Conservation (phyloP, 306 rosid species). For the Vigna angularis region DNA sequence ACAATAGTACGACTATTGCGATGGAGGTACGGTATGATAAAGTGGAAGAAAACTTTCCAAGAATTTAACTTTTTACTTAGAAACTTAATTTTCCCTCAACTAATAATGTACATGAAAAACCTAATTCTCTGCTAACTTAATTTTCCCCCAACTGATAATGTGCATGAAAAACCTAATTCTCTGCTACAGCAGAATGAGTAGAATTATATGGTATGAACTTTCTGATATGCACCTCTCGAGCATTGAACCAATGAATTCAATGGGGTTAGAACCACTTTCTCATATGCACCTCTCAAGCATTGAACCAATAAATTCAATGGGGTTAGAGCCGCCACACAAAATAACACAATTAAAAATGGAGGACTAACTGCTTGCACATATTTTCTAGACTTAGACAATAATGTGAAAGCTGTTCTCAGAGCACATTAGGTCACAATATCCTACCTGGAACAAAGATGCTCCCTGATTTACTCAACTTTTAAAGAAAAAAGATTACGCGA, state of each 20-base stretch:
- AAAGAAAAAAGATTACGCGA: constrained; percentile 1
- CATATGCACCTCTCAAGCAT: background rate
- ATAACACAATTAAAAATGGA: constrained; percentile 5
- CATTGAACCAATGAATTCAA: constrained; percentile 13
- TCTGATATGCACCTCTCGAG: background rate
- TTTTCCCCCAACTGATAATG: background rate
- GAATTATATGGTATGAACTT: constrained; percentile 7
- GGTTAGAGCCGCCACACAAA: constrained; percentile 8
- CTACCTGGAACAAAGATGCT: constrained; percentile 16
- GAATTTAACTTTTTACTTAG: background rate
- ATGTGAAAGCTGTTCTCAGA: constrained; percentile 13
- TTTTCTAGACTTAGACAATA: constrained; percentile 4
- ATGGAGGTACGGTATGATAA: background rate
- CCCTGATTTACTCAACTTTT: constrained; percentile 23
- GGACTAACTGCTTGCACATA: background rate
- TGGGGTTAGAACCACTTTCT: constrained; percentile 3
- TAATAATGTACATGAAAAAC: background rate
- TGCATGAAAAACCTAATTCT: background rate
- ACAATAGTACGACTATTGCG: background rate
- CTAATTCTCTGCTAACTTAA: background rate
- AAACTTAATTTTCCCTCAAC: background rate
- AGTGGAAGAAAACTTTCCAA: background rate
- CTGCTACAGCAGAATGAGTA: background rate
- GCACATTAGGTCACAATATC: background rate
- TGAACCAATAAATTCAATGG: constrained; percentile 9